Evolutionary conservation across 73 alveolate species (phyloP).

Genomic region (Paramecium octaurelia): DNA sequence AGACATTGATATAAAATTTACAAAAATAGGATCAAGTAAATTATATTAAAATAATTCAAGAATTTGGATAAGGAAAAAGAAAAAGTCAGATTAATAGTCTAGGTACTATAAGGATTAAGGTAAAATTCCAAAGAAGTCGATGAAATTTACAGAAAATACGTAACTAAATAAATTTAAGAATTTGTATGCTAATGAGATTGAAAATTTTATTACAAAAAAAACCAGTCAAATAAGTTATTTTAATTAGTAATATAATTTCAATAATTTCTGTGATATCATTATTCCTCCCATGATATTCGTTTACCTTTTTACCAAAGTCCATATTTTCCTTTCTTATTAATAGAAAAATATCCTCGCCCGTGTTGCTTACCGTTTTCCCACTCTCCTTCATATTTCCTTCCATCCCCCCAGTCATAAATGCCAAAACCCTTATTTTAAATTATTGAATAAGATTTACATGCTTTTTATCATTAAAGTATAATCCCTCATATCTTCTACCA

Average conservation of each 20-base stretch:
- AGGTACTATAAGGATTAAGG: background rate
- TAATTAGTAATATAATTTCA: background rate
- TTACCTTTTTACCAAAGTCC: background rate
- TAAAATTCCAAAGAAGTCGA: background rate
- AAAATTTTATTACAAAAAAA: background rate
- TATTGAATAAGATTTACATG: constrained; percentile 72
- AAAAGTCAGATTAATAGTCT: background rate
- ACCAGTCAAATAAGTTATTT: background rate
- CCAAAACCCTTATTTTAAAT: constrained; percentile 70
- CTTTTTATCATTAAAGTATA: constrained; percentile 85
- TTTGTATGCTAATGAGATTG: background rate
- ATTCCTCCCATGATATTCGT: background rate
- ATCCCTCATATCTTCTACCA: constrained; percentile 95
- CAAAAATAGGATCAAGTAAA: background rate
- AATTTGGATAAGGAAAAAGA: constrained; percentile 14
- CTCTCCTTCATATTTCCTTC: background rate
- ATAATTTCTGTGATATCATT: background rate
- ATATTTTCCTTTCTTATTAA: background rate
- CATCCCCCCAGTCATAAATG: constrained; percentile 69
- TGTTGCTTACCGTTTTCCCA: constrained; percentile 22
- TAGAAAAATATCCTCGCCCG: background rate
- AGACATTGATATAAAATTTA: background rate
- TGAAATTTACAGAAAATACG: background rate
- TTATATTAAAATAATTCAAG: background rate
- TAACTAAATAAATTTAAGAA: background rate